phyloP scores from a whole-genome alignment of 805 yeast genomes.

The Yamadazyma phyllophila region DNA sequence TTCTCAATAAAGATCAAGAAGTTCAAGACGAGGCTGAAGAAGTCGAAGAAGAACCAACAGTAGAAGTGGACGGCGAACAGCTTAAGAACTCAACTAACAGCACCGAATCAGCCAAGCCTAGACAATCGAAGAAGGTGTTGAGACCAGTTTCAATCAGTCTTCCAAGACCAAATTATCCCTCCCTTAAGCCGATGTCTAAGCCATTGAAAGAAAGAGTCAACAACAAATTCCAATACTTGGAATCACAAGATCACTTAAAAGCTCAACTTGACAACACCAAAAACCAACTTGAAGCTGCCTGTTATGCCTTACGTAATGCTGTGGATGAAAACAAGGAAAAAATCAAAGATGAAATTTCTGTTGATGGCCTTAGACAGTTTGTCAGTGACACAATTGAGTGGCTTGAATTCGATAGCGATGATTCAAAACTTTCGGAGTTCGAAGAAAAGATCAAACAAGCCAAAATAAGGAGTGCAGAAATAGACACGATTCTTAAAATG shows the following conservation, averaged over 20 bases:
- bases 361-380: conserved; percentile 17
- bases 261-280: conserved; percentile 53
- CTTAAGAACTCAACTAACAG: conserved; percentile 17
- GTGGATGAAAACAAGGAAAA: conserved; percentile 52
- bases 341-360: conserved; percentile 26
- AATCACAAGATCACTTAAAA: conserved; percentile 54
- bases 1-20: conserved; percentile 25
- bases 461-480: conserved; percentile 15
- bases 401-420: conserved; percentile 72
- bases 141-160: conserved; percentile 26
- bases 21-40: conserved; percentile 15
- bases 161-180: conserved; percentile 48
- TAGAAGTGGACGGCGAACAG: conserved; percentile 14
- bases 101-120: conserved; percentile 22
- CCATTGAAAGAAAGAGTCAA: conserved; percentile 45
- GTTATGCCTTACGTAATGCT: conserved; percentile 64
- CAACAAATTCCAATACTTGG: conserved; percentile 51
- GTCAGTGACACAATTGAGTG: conserved; percentile 63
- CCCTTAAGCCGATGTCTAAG: conserved; percentile 28
- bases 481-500: conserved; percentile 40
- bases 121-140: conserved; percentile 16
- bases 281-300: conserved; percentile 69
- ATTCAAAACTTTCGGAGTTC: conserved; percentile 35
- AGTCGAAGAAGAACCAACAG: conserved; percentile 9
- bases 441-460: conserved; percentile 24